Percentiles rank a stretch among this genome's conserved stretches.
Evolutionary conservation across 805 yeast genomes (phyloP).

Genomic region (Ogataea nakhonphanomensis): DNA sequence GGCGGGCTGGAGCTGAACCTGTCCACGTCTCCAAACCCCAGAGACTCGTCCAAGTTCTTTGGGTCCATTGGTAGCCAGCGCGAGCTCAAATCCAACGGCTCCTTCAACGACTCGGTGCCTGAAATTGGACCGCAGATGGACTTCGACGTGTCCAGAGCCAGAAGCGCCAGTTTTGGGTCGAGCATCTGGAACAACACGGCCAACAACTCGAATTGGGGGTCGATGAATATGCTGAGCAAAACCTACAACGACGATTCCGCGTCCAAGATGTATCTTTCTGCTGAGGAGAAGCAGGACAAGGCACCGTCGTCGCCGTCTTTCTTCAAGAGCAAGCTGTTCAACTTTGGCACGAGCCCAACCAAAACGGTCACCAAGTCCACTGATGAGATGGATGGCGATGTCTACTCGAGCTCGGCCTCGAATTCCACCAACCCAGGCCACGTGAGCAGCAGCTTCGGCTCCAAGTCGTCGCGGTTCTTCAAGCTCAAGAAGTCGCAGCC

Average conservation of each 20-base stretch:
- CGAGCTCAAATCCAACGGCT: slow-evolving; percentile 13
- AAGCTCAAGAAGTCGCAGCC: slow-evolving; percentile 24
- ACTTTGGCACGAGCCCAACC: slow-evolving; percentile 36
- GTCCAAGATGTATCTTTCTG: slow-evolving; percentile 4
- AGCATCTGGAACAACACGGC: slow-evolving; percentile 33
- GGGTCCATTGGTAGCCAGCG: slow-evolving; percentile 15
- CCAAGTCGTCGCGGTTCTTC: slow-evolving; percentile 33
- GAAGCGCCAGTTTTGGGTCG: slow-evolving; percentile 35
- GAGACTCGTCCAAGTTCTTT: slow-evolving; percentile 22
- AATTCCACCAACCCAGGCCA: slow-evolving; percentile 12
- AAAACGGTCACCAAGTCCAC: slow-evolving; percentile 25
- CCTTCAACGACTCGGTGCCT: slow-evolving; percentile 12
- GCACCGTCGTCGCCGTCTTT: slow-evolving; percentile 36
- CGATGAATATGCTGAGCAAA: slow-evolving; percentile 10
- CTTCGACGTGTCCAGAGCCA: slow-evolving; percentile 23
- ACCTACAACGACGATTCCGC: slow-evolving; percentile 5
- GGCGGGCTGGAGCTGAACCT: slow-evolving; percentile 10
- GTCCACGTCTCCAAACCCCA: slow-evolving; percentile 21
- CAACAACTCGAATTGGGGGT: slow-evolving; percentile 16
- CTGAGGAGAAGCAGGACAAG: slow-evolving; percentile 17
- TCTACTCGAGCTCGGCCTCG: background rate
- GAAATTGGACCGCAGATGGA: slow-evolving; percentile 12
- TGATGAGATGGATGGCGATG: slow-evolving; percentile 18
- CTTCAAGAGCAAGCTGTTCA: slow-evolving; percentile 34
- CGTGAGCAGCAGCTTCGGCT: slow-evolving; percentile 24